phyloP scores from a whole-genome alignment of 202 grass and related monocot genomes.

The Bolboschoenoplectus hybrid region DNA sequence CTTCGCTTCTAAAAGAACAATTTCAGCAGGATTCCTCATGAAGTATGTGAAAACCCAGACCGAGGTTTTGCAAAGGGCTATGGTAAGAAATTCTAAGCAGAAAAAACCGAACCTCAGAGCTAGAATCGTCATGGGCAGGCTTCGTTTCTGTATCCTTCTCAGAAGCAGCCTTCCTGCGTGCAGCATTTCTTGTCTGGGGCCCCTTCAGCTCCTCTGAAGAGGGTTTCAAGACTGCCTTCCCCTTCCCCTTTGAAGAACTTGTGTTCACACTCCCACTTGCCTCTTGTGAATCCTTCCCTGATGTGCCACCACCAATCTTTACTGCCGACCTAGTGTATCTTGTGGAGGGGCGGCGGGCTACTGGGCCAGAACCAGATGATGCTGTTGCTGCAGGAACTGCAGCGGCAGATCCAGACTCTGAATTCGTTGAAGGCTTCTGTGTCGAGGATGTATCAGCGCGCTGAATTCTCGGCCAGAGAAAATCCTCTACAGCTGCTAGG shows the following conservation, averaged over 20 bases:
- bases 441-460: conserved; percentile 50
- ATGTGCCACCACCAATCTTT: conserved; percentile 46
- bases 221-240: conserved; percentile 72
- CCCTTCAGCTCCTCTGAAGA: conserved; percentile 58
- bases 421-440: conserved; percentile 60
- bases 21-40: background rate
- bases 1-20: conserved; percentile 8
- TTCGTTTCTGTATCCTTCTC: conserved; percentile 71
- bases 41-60: conserved; percentile 4
- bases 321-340: conserved; percentile 62
- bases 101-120: conserved; percentile 65
- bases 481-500: conserved; percentile 84
- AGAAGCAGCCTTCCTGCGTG: conserved; percentile 53
- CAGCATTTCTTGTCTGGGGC: conserved; percentile 60
- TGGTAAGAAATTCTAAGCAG: conserved; percentile 14
- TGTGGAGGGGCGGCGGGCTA: conserved; percentile 51
- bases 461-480: conserved; percentile 86
- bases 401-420: conserved; percentile 53
- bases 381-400: conserved; percentile 46
- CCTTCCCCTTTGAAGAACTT: conserved; percentile 68
- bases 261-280: conserved; percentile 46
- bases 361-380: conserved; percentile 44
- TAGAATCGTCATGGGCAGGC: conserved; percentile 53
- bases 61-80: background rate
- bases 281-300: conserved; percentile 57